A percentile compares a stretch with the other conserved stretches of the same genome.
phyloP scores from a whole-genome alignment of 2,329 filamentous ascomycete species.

The Neopestalotiopsis rosae region DNA sequence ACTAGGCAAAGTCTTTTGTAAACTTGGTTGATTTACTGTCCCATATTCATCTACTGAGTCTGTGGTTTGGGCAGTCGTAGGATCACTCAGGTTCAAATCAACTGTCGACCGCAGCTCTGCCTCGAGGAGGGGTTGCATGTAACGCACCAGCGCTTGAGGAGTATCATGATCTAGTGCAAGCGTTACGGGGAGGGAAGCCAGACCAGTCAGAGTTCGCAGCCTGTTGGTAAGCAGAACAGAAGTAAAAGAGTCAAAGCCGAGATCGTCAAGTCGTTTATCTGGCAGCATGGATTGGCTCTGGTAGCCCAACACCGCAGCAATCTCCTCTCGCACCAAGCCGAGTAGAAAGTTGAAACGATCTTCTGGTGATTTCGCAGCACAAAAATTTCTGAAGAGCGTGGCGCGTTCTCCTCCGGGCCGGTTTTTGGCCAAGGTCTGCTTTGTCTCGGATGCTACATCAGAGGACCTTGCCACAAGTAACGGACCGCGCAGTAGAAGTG shows the following conservation, averaged over 20 bases:
- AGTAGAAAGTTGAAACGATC: background rate
- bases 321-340: background rate
- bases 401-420: background rate
- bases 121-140: background rate
- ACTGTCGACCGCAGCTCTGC: background rate
- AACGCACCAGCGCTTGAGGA: slow-evolving; percentile 8
- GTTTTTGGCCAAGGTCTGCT: background rate
- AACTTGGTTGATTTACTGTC: background rate
- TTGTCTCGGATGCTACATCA: background rate
- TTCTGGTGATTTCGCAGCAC: background rate
- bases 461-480: background rate
- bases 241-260: slow-evolving; percentile 14
- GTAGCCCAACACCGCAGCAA: slow-evolving; percentile 8
- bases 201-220: background rate
- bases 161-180: slow-evolving; percentile 16
- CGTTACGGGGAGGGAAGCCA: slow-evolving; percentile 11
- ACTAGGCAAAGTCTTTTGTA: background rate
- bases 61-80: background rate
- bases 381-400: background rate
- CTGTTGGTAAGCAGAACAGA: slow-evolving; percentile 4
- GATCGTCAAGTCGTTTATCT: slow-evolving; percentile 4
- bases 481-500: slow-evolving; percentile 6
- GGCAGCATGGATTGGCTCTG: background rate
- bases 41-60: background rate
- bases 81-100: background rate